Evolutionary conservation across 352 stramenopile genomes (phyloP), one percentile per base, ranked within the genome.

Genomic region (Phytophthora capsici): DNA sequence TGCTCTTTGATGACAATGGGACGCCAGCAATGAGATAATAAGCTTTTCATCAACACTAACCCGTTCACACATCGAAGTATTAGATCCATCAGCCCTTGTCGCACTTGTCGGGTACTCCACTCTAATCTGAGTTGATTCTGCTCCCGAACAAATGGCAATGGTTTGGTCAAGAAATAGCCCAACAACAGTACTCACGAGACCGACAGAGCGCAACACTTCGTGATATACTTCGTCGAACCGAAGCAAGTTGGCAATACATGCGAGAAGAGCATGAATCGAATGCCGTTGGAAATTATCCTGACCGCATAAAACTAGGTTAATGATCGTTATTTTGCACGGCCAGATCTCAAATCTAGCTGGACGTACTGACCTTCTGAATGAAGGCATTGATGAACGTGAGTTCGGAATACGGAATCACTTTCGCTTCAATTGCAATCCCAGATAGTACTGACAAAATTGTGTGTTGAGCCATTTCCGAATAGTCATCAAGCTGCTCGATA

Each of bases 351-450:
- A 41, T 32, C 12, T 1, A 44, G n/a, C 10, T 16, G 14, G 26
- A 17, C 4, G 28, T 44, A 46, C 48, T 41, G 34, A 80, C 63
- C 56, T 80, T 75, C 26, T 23, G 47, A 46, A 87, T 54, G 23
- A 80, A 70, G 12, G 60, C 43, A 25, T 62, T 64, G 12, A 88
- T 75, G 28, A 74, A 65, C 10, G 34, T 45, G 12, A 89, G 63
- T 44, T 89, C 80, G 13, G 45, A 62, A 49, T 77, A 85, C n/a
- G 78, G 80, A 53, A 88, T 73, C n/a, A 89, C 66, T 4, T 54
- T 72, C 0, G 78, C 66, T 82, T 89, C 80, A 19, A 89, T 86
- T 4, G 80, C 78, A 28, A 81, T 78, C 16, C 73, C 77, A 41
- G 78, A 82, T 0, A 89, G 66, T 37, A 89, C 78, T 16, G 80